Base-by-base conservation (phyloP, 1,284 basidiomycete genomes). In the Fomitiporia mediterranea region DNA sequence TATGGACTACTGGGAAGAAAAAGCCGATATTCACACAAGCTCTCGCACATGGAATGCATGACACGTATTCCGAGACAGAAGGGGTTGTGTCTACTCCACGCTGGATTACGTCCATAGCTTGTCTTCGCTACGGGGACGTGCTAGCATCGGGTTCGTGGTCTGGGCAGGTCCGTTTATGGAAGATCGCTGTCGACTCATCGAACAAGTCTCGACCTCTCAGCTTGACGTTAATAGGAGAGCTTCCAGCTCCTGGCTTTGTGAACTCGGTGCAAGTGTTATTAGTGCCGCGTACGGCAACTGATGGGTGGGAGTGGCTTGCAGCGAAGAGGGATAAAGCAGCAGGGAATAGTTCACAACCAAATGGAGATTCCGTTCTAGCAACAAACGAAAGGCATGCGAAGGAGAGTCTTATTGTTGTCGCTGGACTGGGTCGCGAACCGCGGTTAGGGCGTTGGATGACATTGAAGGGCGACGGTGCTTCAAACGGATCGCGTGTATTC, bases 141-240 rank as follows among this genome's bases (percentile, higher is more conserved):
- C 92, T 99, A 65, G 93, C 82, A 0, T 94, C 92, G 11, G 93
- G 95, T 15, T 98, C 94, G 13, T 98, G 91, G 88, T 94, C 98
- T 61, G 93, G 93, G 38, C 66, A 75, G 47, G 83, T 99, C 64
- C 84, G 89, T 28, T 72, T 99, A 64, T 99, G 96, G 96, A 87
- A 88, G 64, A 73, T 99, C 32, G 85, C 93, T 59, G 44, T 51
- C 40, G 35, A 59, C 35, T 25, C 40, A 17, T 48, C 51, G 17
- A 44, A 44, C 23, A 59, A 59, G 42, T 23, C 48, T 28, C 53
- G 57, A n/a, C 27, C 53, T 13, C 35, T 30, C 63, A 85, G 86
- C 0, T 97, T 98, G 70, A 71, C 78, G 5, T 78, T 80, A 1
- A 67, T 89, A 17, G 84, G 81, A 4, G 79, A 76, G 1, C 70